Conservation (phyloP, 805 yeast species). For the Starmerella stellata region DNA sequence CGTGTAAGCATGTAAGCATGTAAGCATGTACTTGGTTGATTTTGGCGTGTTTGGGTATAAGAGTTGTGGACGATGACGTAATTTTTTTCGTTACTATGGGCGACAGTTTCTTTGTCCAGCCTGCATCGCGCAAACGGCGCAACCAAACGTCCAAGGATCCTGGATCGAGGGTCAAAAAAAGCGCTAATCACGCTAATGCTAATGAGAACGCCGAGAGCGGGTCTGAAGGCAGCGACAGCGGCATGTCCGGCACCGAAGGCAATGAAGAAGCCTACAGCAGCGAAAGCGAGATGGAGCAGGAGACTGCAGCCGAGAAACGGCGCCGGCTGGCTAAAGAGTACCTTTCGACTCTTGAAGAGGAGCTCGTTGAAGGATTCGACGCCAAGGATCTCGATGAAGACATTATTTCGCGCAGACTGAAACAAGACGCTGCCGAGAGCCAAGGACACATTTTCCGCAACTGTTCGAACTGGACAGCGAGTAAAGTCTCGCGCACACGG, state of each 20-base stretch:
- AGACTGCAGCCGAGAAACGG: conserved; percentile 81
- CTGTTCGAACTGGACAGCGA: conserved; percentile 17
- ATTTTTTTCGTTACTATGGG: conserved; percentile 4
- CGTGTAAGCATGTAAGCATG: too few relatives aligned
- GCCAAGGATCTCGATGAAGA: conserved; percentile 85
- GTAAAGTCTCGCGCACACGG: conserved; percentile 14
- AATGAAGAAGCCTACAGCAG: conserved; percentile 42
- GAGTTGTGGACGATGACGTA: not conserved
- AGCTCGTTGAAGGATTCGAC: conserved; percentile 37
- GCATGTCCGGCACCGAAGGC: conserved; percentile 28
- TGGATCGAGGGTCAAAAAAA: not conserved
- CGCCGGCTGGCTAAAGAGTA: conserved; percentile 88
- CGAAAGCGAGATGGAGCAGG: conserved; percentile 79
- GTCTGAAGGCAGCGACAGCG: not conserved
- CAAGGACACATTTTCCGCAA: conserved; percentile 55
- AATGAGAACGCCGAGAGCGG: not conserved
- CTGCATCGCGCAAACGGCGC: not conserved
- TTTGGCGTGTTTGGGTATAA: not conserved
- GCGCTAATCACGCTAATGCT: not conserved
- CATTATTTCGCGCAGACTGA: conserved; percentile 59
- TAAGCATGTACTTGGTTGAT: not conserved
- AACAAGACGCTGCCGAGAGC: conserved; percentile 75
- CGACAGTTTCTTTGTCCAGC: conserved; percentile 8
- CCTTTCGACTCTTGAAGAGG: conserved; percentile 54
- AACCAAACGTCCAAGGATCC: not conserved